Evolutionary conservation across 257 asterid genomes (phyloP), one percentile per base, ranked within the genome.

Genomic region (Rehmannia glutinosa): DNA sequence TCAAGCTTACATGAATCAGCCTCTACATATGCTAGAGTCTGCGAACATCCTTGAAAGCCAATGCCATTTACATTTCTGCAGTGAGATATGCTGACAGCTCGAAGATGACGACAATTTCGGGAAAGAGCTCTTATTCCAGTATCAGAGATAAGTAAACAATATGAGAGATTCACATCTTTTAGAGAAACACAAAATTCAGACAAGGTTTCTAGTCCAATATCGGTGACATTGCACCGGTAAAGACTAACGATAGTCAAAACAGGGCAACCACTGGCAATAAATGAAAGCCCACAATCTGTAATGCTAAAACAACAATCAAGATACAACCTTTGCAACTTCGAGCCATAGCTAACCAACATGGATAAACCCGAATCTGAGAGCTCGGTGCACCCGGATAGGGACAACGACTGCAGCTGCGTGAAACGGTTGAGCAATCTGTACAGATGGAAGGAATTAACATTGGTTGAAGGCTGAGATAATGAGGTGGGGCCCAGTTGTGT

Each of bases 11-110:
- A 91, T 0, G 84, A 81, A 51, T 81, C 83, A 0, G 95, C 96
- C 70, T 87, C 96, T 51, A 87, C 6, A 61, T 70, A 80, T 2
- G 75, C 60, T 53, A 91, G 67, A 8, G 81, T 71, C n/a, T 53
- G 61, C 1, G 96, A 75, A 70, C 92, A 88, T 13, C 84, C 92
- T 39, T 72, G 75, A 72, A 90, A 88, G 25, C 97, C 95, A 33
- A 61, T 50, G 15, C 97, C 95, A 8, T 77, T 79, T 25, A 88
- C 13, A 35, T 62, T 74, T 69, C 58, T 72, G 79, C 95, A 83
- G 56, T 83, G 70, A 16, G 96, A 86, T 42, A 86, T 66, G 65
- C 70, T 77, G 62, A 91, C 20, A 25, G 86, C 86, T 12, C 81
- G 75, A 69, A 90, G 84, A 30, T 33, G 66, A 63, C 30, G 77